phyloP scores from a whole-genome alignment of 352 stramenopile species.

The Sclerospora graminicola region DNA sequence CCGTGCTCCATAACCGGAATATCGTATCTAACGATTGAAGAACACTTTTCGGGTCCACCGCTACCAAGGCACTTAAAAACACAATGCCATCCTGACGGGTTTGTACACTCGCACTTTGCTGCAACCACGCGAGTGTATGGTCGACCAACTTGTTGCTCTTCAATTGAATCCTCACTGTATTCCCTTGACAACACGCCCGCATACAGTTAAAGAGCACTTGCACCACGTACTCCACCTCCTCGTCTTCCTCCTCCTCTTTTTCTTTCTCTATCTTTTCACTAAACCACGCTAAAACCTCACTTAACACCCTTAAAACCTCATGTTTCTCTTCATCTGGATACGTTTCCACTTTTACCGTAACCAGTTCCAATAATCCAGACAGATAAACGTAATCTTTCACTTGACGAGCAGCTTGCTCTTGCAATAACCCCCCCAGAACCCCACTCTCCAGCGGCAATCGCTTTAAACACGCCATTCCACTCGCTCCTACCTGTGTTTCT shows the following conservation, averaged over 20 bases:
- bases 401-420: slow-evolving; percentile 25
- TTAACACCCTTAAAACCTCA: slow-evolving; percentile 18
- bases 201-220: slow-evolving; percentile 73
- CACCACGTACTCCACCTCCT: slow-evolving; percentile 62
- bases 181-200: slow-evolving; percentile 51
- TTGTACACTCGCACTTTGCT: slow-evolving; percentile 52
- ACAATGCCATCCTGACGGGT: slow-evolving; percentile 76
- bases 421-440: slow-evolving; percentile 46
- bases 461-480: slow-evolving; percentile 13
- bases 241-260: too few relatives aligned
- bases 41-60: slow-evolving; percentile 61
- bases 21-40: slow-evolving; percentile 73
- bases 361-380: too few relatives aligned
- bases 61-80: slow-evolving; percentile 72
- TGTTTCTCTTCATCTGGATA: too few relatives aligned
- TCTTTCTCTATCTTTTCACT: slow-evolving; percentile 41
- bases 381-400: too few relatives aligned
- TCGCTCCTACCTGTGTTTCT: too few relatives aligned
- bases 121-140: slow-evolving; percentile 59
- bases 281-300: slow-evolving; percentile 47
- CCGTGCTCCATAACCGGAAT: slow-evolving; percentile 45
- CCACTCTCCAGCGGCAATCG: slow-evolving; percentile 36
- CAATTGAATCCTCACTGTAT: slow-evolving; percentile 3
- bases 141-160: slow-evolving; percentile 58
- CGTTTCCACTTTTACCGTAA: too few relatives aligned